Evolutionary conservation across 2,329 filamentous ascomycete species (phyloP).

Genomic region (Aspergillus brasiliensis): DNA sequence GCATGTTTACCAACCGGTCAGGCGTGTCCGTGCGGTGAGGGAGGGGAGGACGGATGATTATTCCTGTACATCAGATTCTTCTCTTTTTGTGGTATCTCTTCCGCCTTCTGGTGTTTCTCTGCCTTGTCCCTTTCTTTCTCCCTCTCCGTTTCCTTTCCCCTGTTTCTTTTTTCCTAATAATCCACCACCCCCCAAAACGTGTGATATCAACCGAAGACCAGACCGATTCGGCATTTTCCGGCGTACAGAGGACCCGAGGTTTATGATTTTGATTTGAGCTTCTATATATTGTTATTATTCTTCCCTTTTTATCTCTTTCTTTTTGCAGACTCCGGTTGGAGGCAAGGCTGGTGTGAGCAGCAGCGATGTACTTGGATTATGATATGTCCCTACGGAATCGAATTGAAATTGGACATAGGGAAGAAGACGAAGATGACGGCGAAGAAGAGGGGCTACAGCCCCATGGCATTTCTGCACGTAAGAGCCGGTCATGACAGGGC

Average conservation of each 20-base stretch:
- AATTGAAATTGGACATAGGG: neutral
- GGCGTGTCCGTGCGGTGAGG: constrained; percentile 46
- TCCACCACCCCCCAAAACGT: constrained; percentile 12
- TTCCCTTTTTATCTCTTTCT: neutral
- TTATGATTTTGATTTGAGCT: constrained; percentile 11
- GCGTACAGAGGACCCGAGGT: constrained; percentile 27
- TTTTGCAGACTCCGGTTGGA: neutral
- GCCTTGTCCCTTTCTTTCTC: neutral
- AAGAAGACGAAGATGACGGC: neutral
- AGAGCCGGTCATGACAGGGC: neutral
- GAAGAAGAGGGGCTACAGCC: neutral
- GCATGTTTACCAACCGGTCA: constrained; percentile 83
- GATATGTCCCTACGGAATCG: constrained; percentile 1
- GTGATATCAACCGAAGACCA: constrained; percentile 21
- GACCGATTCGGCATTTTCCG: constrained; percentile 28
- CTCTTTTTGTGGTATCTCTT: constrained; percentile 3
- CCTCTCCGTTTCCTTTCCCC: constrained; percentile 3
- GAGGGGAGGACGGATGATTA: constrained; percentile 2
- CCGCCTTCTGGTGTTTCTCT: neutral
- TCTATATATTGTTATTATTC: constrained; percentile 7
- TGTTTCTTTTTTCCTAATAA: constrained; percentile 12
- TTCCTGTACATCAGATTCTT: constrained; percentile 5
- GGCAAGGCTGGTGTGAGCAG: neutral
- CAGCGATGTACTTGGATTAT: constrained; percentile 1
- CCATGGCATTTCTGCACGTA: neutral